Conservation (phyloP, 371 early-diverging fungal species). For the Entomophthora muscae region DNA sequence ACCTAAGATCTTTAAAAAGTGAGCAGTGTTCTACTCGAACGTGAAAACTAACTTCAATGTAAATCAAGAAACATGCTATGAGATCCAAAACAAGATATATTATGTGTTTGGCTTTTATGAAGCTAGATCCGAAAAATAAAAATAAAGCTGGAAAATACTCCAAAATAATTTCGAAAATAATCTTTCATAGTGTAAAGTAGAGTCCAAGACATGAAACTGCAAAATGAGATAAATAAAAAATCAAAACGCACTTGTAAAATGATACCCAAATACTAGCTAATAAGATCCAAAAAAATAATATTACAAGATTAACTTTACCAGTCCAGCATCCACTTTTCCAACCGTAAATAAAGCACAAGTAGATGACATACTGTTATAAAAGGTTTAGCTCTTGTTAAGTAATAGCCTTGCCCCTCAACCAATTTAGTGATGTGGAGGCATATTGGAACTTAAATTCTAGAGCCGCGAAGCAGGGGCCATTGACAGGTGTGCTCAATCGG, state of each 20-base stretch:
- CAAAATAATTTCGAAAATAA: too few relatives aligned
- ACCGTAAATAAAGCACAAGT: constrained; percentile 70
- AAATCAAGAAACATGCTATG: background rate
- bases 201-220: background rate
- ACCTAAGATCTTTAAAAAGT: background rate
- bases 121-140: too few relatives aligned
- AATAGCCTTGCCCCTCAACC: background rate
- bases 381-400: background rate
- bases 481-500: too few relatives aligned
- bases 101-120: too few relatives aligned
- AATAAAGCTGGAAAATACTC: too few relatives aligned
- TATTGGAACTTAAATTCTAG: too few relatives aligned
- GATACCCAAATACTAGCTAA: background rate
- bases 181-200: too few relatives aligned
- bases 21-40: background rate
- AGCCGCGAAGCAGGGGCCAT: too few relatives aligned
- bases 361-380: constrained; percentile 5
- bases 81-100: too few relatives aligned
- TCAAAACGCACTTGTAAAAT: background rate
- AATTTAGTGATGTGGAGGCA: too few relatives aligned
- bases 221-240: background rate
- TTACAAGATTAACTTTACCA: constrained; percentile 22
- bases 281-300: background rate
- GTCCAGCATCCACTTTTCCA: constrained; percentile 82
- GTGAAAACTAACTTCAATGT: background rate